Evolutionary conservation across 257 asterid species (phyloP), one percentile per base, ranked within the genome.

Genomic region (Solanum acaule): DNA sequence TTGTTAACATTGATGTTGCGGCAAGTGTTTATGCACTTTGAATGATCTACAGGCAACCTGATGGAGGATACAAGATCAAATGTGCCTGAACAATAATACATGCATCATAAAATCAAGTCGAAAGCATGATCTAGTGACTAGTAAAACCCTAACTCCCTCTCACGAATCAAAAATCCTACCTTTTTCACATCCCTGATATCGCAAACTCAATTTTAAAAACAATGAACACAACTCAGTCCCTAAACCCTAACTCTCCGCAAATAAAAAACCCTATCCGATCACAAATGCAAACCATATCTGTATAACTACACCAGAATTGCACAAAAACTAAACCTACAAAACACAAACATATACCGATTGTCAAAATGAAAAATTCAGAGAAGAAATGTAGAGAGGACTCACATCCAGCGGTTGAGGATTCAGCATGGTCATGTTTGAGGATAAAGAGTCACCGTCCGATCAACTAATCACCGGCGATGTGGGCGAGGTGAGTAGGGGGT

Each of bases 321-420:
- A 89, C 87, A 86, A 86, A 77, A 33, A 40, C 42, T 63, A 33
- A 52, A 59, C 29, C 37, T 75, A 71, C 52, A 37, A 71, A 86
- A 68, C 13, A 87, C 76, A 56, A 70, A 70, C 86, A 86, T 25
- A 63, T 65, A 38, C 29, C 87, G n/a, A 70, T 42, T 38, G 88
- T n/a, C 6, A 83, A 75, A 83, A 86, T 87, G 71, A 68, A 84
- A 84, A 91, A 35, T 72, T 85, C 82, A 88, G 46, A 63, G 73
- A 85, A 76, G 71, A 67, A 85, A 83, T 31, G 85, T 75, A 86
- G 88, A 78, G 87, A 67, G 22, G 75, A 87, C 93, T 91, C 89
- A 93, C 99, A 92, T 95, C 98, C 91, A 93, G 88, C 87, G 98
- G 98, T 88, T 92, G 99, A 33, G 95, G 97, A 92, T 95, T 92